Base-by-base conservation (phyloP, 306 rosid species). In the Inga laurina region DNA sequence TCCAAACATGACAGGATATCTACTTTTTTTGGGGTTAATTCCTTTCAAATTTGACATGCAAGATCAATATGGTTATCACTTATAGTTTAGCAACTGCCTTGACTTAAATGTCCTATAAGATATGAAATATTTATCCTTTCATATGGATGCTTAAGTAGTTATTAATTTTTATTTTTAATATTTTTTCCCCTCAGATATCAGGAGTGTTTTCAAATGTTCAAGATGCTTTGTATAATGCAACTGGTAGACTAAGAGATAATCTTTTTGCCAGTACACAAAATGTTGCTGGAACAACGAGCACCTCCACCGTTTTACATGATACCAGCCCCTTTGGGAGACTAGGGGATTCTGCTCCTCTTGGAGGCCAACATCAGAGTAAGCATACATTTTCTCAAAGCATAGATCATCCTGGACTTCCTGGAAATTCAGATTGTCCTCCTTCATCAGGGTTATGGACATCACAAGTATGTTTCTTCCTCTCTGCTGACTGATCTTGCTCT, bases 181-280 rank as follows among this genome's bases (percentile, higher is more conserved):
- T 72, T 52, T 61, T 68, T 64, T 51, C 59, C 7, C 75, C 78
- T 84, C 93, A 96, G 99, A 88, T 96, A 84, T 91, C 92, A 49
- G 99, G 99, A 61, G 91, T 87, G 80, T 88, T 91, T 83, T 87
- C 90, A 75, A 93, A 88, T 82, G 99, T 96, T 85, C 93, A 89
- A 89, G 94, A 89, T 77, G 99, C 98, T 39, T 89, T 93, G 83
- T 91, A 93, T 91, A 88, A 86, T 79, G 90, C 84, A 72, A 96
- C 99, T 83, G 86, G 97, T 79, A 90, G 94, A 86, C 82, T 96
- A 79, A 91, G 98, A 76, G 97, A 96, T 80, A 86, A 92, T 77
- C 77, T 92, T 82, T 85, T 96, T 84, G 81, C 84, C 79, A 84
- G 85, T 59, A 56, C 76, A 11, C 88, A 82, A 72, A 90, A 85